Evolutionary conservation across 2,329 filamentous ascomycete species (phyloP), one percentile per base, ranked within the genome.

Genomic region (Clarireedia sp.): DNA sequence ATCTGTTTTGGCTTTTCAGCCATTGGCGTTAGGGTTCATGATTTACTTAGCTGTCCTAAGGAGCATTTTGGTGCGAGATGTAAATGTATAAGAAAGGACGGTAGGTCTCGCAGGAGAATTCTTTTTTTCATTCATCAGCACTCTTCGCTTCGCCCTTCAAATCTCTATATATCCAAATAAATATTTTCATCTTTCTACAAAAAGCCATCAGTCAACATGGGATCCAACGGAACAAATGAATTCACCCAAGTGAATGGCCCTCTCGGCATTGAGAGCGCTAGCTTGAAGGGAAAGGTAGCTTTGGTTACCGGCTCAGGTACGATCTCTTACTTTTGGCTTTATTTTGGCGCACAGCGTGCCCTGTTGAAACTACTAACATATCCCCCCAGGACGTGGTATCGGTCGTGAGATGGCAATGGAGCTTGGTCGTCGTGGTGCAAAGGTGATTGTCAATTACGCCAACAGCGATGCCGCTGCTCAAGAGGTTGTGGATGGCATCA

Each of bases 381-480:
- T 3, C 17, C 12, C 49, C 36, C 46, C 56, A 80, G 76, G 80
- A 64, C 81, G 83, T 69, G 83, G 83, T 62, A 86, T 87, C 61
- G 83, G 83, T 57, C 77, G 79, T 52, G 80, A 80, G 63, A 86
- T 86, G 75, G 83, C 83, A 52, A 74, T 80, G 53, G 81, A 86
- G 71, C 79, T 87, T 55, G 83, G 78, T 57, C 75, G 77, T 59
- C 80, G 82, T 57, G 83, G 83, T 51, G 83, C 83, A 64, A 80
- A 75, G 54, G 75, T 88, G 51, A 75, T 87, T 63, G 68, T 74
- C 36, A 67, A 69, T 21, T 73, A 79, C 0, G 85, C 85, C 21
- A 75, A 85, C 54, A 81, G 80, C 67, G 71, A 75, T 57, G 75
- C 80, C 5, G 78, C 83, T 19, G 86, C 86, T 53, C 78, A 87